Evolutionary conservation across 2,329 filamentous ascomycete genomes (phyloP).

Genomic region (Cordyceps fumosorosea): DNA sequence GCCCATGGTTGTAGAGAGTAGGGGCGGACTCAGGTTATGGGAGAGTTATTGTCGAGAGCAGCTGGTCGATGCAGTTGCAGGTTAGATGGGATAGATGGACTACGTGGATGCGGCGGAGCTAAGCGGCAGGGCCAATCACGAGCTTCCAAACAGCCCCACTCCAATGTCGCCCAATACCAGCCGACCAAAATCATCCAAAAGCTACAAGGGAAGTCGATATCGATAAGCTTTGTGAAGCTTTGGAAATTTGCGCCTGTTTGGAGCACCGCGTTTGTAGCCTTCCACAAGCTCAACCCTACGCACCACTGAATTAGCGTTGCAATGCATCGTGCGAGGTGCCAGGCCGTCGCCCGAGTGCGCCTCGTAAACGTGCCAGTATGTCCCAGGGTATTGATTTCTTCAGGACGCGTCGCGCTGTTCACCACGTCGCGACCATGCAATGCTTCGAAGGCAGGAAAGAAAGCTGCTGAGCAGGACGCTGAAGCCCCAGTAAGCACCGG

Average conservation of each 20-base stretch:
- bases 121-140: neutral
- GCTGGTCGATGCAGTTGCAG: slow-evolving; percentile 1
- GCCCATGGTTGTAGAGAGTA: slow-evolving; percentile 58
- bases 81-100: neutral
- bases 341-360: neutral
- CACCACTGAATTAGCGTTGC: neutral
- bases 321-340: slow-evolving; percentile 4
- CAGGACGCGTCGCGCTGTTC: slow-evolving; percentile 5
- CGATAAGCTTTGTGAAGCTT: neutral
- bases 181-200: neutral
- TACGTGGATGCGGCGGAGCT: slow-evolving; percentile 7
- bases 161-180: neutral
- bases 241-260: neutral
- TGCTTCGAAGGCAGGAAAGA: neutral
- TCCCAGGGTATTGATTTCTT: neutral
- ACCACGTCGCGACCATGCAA: neutral
- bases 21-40: slow-evolving; percentile 12
- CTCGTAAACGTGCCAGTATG: neutral
- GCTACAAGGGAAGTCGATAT: neutral
- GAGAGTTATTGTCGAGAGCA: neutral
- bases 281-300: neutral
- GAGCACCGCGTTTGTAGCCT: neutral
- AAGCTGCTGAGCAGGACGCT: neutral
- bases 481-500: neutral
- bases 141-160: neutral